Conservation (phyloP, 179 eudicot genomes). For the Drosera spatulata region DNA sequence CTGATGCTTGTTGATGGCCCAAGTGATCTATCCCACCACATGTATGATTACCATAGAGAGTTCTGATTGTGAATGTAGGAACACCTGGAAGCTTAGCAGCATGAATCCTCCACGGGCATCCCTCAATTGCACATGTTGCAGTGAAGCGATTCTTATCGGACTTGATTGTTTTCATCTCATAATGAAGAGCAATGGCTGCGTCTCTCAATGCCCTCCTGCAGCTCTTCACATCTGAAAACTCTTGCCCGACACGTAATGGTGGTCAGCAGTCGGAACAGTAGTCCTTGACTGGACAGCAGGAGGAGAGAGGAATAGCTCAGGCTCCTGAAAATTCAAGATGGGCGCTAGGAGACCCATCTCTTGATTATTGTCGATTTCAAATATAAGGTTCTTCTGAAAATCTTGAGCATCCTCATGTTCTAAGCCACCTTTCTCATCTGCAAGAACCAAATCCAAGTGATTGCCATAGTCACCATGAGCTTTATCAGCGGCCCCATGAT, state of each 20-base stretch:
- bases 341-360: neutral
- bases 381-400: neutral
- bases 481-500: neutral
- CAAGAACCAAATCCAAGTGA: neutral
- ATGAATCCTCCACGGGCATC: conserved; percentile 18
- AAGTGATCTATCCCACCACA: conserved; percentile 13
- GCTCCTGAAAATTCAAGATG: neutral
- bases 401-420: neutral
- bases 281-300: conserved; percentile 1
- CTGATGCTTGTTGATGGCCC: conserved; percentile 10
- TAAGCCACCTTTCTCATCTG: neutral
- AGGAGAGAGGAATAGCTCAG: neutral
- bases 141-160: conserved; percentile 7
- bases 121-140: conserved; percentile 21
- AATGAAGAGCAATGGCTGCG: neutral
- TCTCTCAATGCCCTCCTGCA: conserved; percentile 5
- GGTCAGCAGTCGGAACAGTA: neutral
- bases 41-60: conserved; percentile 11
- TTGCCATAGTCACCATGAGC: neutral
- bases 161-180: neutral
- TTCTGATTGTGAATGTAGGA: conserved; percentile 12
- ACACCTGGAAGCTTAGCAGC: conserved; percentile 13
- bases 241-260: neutral
- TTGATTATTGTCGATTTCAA: neutral
- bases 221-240: conserved; percentile 2